These are phyloP conservation scores for Cytidiella melzeri DNA, from an alignment of 768 basidiomycete species.

Conservation along the genomic window DNA sequence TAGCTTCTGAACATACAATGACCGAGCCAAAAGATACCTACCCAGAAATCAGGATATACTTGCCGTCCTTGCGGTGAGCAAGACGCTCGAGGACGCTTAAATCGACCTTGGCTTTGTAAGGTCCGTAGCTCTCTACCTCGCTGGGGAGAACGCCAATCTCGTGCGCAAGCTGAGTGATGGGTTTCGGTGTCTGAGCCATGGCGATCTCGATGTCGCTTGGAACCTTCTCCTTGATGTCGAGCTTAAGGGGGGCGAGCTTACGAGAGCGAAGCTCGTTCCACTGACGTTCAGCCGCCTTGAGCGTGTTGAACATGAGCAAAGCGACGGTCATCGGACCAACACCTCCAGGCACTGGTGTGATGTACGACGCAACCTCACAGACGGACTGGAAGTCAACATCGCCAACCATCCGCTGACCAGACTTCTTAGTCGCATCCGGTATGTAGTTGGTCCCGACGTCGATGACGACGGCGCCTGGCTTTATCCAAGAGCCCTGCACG, in stretches of 20 bases:
- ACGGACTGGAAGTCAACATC: slow-evolving; percentile 88
- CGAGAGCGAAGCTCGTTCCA: slow-evolving; percentile 64
- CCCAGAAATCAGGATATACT: slow-evolving; percentile 96
- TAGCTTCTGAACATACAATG: not conserved
- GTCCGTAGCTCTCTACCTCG: slow-evolving; percentile 91
- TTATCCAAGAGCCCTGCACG: slow-evolving; percentile 91
- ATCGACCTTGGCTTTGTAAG: slow-evolving; percentile 97
- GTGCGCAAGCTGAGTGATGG: slow-evolving; percentile 70
- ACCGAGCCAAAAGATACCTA: slow-evolving; percentile 23
- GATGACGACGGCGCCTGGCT: slow-evolving; percentile 91
- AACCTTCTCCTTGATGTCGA: slow-evolving; percentile 78
- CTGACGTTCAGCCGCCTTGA: slow-evolving; percentile 74
- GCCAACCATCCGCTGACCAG: slow-evolving; percentile 91
- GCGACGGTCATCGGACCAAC: slow-evolving; percentile 99
- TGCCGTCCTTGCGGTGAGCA: slow-evolving; percentile 80
- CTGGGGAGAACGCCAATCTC: slow-evolving; percentile 84
- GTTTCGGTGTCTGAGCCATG: slow-evolving; percentile 90
- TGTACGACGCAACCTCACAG: slow-evolving; percentile 72
- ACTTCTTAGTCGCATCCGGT: slow-evolving; percentile 87
- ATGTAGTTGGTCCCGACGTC: slow-evolving; percentile 98
- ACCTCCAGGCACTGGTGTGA: slow-evolving; percentile 97
- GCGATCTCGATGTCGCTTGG: slow-evolving; percentile 97
- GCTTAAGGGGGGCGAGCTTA: slow-evolving; percentile 71
- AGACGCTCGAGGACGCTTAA: slow-evolving; percentile 82
- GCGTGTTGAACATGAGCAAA: slow-evolving; percentile 93